Base-by-base conservation (phyloP, 225 moss, liverwort and hornwort genomes). In the Bryoerythrophyllum caledonicum region DNA sequence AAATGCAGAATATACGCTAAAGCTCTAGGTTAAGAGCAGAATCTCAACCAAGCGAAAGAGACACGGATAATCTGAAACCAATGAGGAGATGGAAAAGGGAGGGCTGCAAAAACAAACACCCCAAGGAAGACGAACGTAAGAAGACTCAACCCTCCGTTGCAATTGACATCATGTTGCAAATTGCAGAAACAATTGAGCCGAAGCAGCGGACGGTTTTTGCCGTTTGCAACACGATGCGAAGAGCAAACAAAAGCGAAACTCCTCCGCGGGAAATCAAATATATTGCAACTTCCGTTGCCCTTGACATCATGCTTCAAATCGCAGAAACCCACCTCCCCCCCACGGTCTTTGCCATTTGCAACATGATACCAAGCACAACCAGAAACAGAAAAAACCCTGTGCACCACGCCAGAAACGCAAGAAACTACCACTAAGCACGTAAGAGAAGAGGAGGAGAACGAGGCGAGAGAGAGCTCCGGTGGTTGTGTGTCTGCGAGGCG, bases 261-360 rank as follows among this genome's bases (percentile, higher is more conserved):
- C 32, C 10, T 9, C 38, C 48, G 15, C 46, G 32, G 19, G 48
- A 7, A 4, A 44, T 4, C 5, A 6, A 5, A 25, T 46, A 60
- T 15, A 44, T 44, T 60, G 1, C 60, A 60, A 60, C 60, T 32
- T 72, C 72, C 72, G 60, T 72, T 72, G 61, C 72, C 34, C 72
- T 72, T 72, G 72, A 60, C 60, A 72, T 72, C 72, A 72, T 72
- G 72, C 72, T 72, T 72, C 72, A 72, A 72, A 72, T 72, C 60
- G 72, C 60, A 72, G 60, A 72, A 72, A 72, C 61, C 32, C 32
- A 21, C 30, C 57, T 28, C 8, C 14, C 48, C 19, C 30, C 8
- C 60, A 9, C 32, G 32, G 60, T 61, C 60, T 48, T 15, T 60
- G 60, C 72, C 28, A 72, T 72, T 72, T 72, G 60, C 32, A 72